Percentiles rank a stretch among this genome's conserved stretches.
phyloP scores from a whole-genome alignment of 257 asterid species.

The Jasminum sambac region DNA sequence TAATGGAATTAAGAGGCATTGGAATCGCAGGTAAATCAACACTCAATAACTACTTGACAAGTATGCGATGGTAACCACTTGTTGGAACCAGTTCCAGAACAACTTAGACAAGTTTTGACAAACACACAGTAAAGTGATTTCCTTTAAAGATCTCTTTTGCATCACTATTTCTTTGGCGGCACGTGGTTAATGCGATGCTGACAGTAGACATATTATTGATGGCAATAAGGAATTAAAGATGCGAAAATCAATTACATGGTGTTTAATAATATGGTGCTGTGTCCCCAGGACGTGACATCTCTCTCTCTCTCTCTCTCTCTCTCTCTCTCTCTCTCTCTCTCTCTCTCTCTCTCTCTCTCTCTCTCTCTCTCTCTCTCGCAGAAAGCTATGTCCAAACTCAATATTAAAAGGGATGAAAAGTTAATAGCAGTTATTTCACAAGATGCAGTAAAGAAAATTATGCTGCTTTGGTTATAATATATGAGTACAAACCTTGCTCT shows the following conservation, averaged over 20 bases:
- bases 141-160: not conserved
- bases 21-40: not conserved
- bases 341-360: no score
- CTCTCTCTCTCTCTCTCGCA: no score
- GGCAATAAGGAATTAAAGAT: not conserved
- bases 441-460: conserved; percentile 22
- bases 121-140: not conserved
- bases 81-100: not conserved
- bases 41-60: not conserved
- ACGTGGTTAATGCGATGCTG: not conserved
- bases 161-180: not conserved
- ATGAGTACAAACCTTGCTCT: conserved; percentile 52
- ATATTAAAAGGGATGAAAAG: conserved; percentile 6
- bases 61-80: not conserved
- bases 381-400: conserved; percentile 16
- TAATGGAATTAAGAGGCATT: not conserved
- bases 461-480: conserved; percentile 6
- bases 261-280: not conserved
- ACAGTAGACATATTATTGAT: not conserved
- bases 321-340: no score
- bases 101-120: not conserved
- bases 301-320: no score
- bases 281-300: not conserved
- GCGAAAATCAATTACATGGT: not conserved
- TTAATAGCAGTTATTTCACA: conserved; percentile 14